Evolutionary conservation across 2,329 filamentous ascomycete genomes (phyloP).

Genomic region (Escovopsis sp.): DNA sequence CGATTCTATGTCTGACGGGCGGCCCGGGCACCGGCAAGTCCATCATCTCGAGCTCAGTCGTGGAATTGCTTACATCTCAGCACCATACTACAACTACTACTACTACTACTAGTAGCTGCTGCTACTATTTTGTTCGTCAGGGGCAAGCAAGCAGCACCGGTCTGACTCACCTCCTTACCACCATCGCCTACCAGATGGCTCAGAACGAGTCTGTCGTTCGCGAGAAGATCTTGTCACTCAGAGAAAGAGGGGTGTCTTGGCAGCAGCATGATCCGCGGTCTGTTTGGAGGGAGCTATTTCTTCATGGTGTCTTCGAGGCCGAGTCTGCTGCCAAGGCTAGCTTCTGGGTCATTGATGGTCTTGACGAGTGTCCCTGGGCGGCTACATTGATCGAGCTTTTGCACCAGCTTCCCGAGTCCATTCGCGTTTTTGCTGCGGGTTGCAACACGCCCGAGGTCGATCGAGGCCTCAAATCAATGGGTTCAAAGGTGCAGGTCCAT

Average conservation of each 20-base stretch:
- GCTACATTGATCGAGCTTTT: background rate
- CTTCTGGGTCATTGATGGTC: slow-evolving; percentile 3
- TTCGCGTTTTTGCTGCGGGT: slow-evolving; percentile 1
- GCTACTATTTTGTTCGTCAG: slow-evolving; percentile 2
- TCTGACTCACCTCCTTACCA: background rate
- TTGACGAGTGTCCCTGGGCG: background rate
- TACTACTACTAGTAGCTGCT: too few relatives aligned
- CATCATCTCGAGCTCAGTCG: slow-evolving; percentile 1
- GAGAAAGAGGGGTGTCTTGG: background rate
- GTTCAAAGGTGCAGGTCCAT: background rate
- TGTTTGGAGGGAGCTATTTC: slow-evolving; percentile 4
- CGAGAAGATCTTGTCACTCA: background rate
- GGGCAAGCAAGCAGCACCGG: background rate
- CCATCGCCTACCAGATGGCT: slow-evolving; percentile 1
- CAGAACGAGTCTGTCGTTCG: background rate
- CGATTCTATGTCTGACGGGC: slow-evolving; percentile 2
- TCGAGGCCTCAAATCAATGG: background rate
- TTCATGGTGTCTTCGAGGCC: slow-evolving; percentile 1
- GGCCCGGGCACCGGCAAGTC: slow-evolving; percentile 3
- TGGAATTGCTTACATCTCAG: background rate
- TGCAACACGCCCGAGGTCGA: background rate
- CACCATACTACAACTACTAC: too few relatives aligned
- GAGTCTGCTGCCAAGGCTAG: background rate
- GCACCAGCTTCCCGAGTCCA: background rate
- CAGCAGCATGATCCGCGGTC: background rate